phyloP scores from a whole-genome alignment of 805 yeast species.

The Wickerhamomyces canadensis region DNA sequence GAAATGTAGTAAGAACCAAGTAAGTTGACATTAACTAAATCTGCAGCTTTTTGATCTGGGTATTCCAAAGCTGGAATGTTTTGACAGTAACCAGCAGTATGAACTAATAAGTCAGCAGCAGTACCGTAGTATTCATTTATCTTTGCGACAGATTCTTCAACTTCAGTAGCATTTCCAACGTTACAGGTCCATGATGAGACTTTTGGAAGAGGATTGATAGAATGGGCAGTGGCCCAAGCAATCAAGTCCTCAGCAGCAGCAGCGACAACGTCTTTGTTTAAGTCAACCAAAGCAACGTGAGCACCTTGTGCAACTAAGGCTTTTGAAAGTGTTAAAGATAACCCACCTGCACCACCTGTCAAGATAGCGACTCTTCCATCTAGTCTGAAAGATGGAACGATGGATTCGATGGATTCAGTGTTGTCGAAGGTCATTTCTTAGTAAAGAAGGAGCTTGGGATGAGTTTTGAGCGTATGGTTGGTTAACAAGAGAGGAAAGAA shows the following conservation, averaged over 20 bases:
- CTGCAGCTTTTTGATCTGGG: slow-evolving; percentile 66
- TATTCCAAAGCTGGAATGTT: slow-evolving; percentile 74
- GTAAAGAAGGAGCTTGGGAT: no score
- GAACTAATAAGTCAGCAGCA: slow-evolving; percentile 60
- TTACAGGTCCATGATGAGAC: slow-evolving; percentile 69
- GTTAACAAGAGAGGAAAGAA: no score
- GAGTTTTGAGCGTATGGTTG: no score
- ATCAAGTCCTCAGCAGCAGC: slow-evolving; percentile 45
- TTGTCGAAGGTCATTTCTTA: slow-evolving; percentile 14
- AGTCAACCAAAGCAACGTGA: slow-evolving; percentile 65
- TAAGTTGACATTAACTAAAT: slow-evolving; percentile 63
- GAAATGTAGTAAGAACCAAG: slow-evolving; percentile 71
- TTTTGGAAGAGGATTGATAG: slow-evolving; percentile 26
- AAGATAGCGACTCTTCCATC: slow-evolving; percentile 68
- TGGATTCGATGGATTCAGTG: slow-evolving; percentile 16
- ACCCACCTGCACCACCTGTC: slow-evolving; percentile 82
- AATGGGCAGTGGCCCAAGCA: slow-evolving; percentile 40
- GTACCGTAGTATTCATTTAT: slow-evolving; percentile 54
- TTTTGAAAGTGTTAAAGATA: slow-evolving; percentile 58
- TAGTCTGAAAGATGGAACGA: slow-evolving; percentile 56
- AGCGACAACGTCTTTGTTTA: slow-evolving; percentile 54
- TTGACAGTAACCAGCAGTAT: slow-evolving; percentile 84
- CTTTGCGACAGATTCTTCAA: slow-evolving; percentile 47
- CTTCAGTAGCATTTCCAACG: slow-evolving; percentile 58
- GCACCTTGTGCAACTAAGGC: slow-evolving; percentile 76